Conservation (phyloP, 2,329 filamentous ascomycete species). For the Hypoxylon sp. region DNA sequence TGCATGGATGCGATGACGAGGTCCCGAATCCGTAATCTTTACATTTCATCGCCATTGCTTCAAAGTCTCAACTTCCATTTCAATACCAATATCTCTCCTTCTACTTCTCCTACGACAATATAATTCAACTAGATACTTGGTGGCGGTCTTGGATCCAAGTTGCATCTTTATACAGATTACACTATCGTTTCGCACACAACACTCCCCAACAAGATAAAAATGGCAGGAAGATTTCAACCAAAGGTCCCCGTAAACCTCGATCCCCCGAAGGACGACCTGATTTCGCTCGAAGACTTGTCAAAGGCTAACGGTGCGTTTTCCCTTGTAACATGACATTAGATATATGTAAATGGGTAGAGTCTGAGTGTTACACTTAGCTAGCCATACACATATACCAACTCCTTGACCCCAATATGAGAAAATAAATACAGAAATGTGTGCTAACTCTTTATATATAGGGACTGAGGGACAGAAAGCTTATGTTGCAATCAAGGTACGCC, state of each 20-base stretch:
- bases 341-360: neutral
- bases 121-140: neutral
- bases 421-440: too few relatives aligned
- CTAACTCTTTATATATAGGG: too few relatives aligned
- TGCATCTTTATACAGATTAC: neutral
- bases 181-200: slow-evolving; percentile 24
- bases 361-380: too few relatives aligned
- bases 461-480: slow-evolving; percentile 71
- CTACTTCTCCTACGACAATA: neutral
- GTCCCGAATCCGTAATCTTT: slow-evolving; percentile 4
- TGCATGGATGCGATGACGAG: neutral
- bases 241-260: slow-evolving; percentile 78
- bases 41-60: slow-evolving; percentile 2
- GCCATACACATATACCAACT: too few relatives aligned
- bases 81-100: neutral
- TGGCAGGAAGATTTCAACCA: slow-evolving; percentile 77
- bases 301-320: slow-evolving; percentile 78
- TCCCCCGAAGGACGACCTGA: slow-evolving; percentile 87
- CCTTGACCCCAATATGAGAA: too few relatives aligned
- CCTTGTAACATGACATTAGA: neutral
- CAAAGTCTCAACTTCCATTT: neutral
- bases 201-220: slow-evolving; percentile 45
- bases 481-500: slow-evolving; percentile 72
- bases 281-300: slow-evolving; percentile 80
- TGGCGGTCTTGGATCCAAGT: neutral